Evolutionary conservation across 2,329 filamentous ascomycete species (phyloP), one percentile per base, ranked within the genome.

Genomic region (Pseudonectria foliicola): DNA sequence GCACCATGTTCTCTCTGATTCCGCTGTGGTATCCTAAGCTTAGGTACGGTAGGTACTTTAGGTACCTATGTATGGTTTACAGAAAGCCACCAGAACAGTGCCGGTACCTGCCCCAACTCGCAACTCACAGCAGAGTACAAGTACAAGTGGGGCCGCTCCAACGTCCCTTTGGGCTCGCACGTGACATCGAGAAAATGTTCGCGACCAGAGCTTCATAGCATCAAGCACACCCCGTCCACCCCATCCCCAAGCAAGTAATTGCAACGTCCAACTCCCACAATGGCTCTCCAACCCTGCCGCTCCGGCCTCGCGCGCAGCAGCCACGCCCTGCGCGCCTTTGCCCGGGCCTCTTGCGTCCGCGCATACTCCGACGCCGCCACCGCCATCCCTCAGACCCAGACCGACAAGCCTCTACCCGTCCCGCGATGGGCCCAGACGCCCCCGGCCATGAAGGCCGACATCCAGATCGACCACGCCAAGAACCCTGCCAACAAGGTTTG

Each of bases 361-460:
- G 38, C 53, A 35, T 57, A 55, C 49, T 34, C 53, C 45, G 47
- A 52, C 13, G 25, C 52, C 12, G 37, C 39, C 14, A 32, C 45
- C 10, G 11, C 42, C 7, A 45, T 49, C 7, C 43, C 52, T 14
- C 44, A 46, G 34, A 48, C 55, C 31, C 45, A n/a, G n/a, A n/a
- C n/a, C n/a, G n/a, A n/a, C n/a, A n/a, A n/a, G n/a, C n/a, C n/a
- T n/a, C n/a, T n/a, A n/a, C 25, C 46, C 3, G 37, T 39, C 46
- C 81, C 82, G 33, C 70, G 82, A 65, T 88, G 83, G 83, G 70
- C 75, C 10, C 71, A 79, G 52, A 88, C 83, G 7, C 83, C 83
- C 8, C 64, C 73, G 43, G 67, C 64, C 38, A 82, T 85, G 70
- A 85, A 80, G 62, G 80, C 80, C 4, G 76, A 79, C 1, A 75